Conservation (phyloP, 2,329 filamentous ascomycete species). For the Pseudogymnoascus sp. region DNA sequence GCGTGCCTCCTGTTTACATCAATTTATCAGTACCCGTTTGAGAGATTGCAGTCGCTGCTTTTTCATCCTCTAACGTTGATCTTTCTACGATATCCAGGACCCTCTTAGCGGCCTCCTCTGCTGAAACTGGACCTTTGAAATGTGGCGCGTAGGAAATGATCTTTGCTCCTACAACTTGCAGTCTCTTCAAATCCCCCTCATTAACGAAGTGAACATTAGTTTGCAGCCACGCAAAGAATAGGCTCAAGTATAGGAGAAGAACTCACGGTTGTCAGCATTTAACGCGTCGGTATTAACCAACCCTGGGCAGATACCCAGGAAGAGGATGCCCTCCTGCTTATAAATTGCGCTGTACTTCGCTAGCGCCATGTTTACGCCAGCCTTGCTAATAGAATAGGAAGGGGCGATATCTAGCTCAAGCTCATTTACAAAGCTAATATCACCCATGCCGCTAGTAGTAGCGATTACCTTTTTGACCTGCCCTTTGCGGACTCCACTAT, state of each 20-base stretch:
- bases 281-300: conserved; percentile 37
- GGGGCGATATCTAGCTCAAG: conserved; percentile 32
- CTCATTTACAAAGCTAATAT: conserved; percentile 38
- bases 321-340: conserved; percentile 42
- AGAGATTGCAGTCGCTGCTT: neutral
- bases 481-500: conserved; percentile 46
- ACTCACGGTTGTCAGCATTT: conserved; percentile 13
- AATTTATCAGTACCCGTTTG: neutral
- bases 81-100: conserved; percentile 33
- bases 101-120: conserved; percentile 32
- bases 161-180: conserved; percentile 26
- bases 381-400: conserved; percentile 45
- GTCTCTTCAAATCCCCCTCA: conserved; percentile 23
- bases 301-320: conserved; percentile 46
- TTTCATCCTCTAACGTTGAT: conserved; percentile 36
- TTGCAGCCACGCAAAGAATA: neutral
- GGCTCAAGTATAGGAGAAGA: neutral
- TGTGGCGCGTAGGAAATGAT: conserved; percentile 37
- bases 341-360: conserved; percentile 43
- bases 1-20: neutral
- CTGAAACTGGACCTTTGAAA: conserved; percentile 33
- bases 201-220: conserved; percentile 11
- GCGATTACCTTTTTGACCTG: conserved; percentile 46
- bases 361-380: conserved; percentile 44
- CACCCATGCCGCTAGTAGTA: conserved; percentile 43